phyloP scores from a whole-genome alignment of 306 rosid genomes.

The Cucurbita maxima region DNA sequence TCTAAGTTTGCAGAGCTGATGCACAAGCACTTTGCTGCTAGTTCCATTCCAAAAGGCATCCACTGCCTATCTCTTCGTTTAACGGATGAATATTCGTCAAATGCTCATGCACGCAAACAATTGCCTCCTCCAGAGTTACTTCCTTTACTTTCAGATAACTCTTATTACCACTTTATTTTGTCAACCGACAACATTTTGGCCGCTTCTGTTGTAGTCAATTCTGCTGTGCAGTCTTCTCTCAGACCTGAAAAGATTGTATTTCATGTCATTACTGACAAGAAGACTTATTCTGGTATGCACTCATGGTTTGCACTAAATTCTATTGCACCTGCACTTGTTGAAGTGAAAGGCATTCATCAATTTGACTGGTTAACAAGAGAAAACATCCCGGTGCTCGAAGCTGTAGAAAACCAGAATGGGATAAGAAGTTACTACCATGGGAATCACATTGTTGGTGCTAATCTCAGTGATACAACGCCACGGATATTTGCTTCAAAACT shows the following conservation, averaged over 20 bases:
- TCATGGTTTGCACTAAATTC: constrained; percentile 98
- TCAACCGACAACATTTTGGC: constrained; percentile 95
- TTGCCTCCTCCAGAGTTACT: constrained; percentile 92
- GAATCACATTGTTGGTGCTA: constrained; percentile 52
- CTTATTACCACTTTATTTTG: constrained; percentile 76
- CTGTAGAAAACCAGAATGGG: constrained; percentile 80
- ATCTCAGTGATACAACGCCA: constrained; percentile 61
- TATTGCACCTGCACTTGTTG: constrained; percentile 79
- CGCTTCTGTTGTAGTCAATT: constrained; percentile 93
- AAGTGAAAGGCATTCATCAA: constrained; percentile 92
- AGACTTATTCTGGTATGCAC: constrained; percentile 97
- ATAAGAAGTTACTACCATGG: constrained; percentile 92
- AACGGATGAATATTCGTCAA: constrained; percentile 97
- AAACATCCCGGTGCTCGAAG: constrained; percentile 97
- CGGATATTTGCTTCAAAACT: constrained; percentile 61
- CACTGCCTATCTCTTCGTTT: constrained; percentile 90
- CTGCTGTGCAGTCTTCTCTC: constrained; percentile 69
- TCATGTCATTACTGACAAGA: constrained; percentile 95
- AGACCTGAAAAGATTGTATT: constrained; percentile 80
- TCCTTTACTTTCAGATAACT: constrained; percentile 69
- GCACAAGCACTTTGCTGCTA: constrained; percentile 95
- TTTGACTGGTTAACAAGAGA: constrained; percentile 99
- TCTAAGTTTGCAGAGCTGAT: constrained; percentile 75
- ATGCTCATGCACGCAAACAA: constrained; percentile 95
- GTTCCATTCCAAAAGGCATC: constrained; percentile 90